These are phyloP conservation scores for Amylostereum chailletii DNA, from an alignment of 1,284 basidiomycete genomes.

Conservation along the genomic window DNA sequence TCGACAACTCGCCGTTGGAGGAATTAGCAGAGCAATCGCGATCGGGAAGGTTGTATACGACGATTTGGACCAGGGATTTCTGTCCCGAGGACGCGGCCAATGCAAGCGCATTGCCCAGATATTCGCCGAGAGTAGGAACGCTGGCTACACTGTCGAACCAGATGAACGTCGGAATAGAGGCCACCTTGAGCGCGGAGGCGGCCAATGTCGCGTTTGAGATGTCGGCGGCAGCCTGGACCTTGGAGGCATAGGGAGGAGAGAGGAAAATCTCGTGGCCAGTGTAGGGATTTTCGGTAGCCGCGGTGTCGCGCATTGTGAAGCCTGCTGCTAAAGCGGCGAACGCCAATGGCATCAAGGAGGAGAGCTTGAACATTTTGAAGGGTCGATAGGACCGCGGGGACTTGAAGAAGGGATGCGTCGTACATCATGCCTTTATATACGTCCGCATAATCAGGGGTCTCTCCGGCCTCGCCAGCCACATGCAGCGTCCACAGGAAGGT, in stretches of 20 bases:
- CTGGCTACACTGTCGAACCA: conserved; percentile 53
- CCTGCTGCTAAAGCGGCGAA: too few species aligned
- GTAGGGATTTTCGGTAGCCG: conserved; percentile 45
- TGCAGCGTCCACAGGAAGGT: too few species aligned
- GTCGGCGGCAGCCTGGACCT: conserved; percentile 38
- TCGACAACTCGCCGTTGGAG: conserved; percentile 57
- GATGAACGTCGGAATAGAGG: conserved; percentile 51
- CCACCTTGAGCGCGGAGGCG: conserved; percentile 41
- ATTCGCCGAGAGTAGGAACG: conserved; percentile 39
- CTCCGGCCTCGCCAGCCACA: too few species aligned
- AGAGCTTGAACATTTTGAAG: too few species aligned
- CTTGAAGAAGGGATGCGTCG: too few species aligned
- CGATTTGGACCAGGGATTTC: conserved; percentile 50
- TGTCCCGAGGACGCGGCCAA: conserved; percentile 33
- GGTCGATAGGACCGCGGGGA: too few species aligned
- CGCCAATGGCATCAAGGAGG: too few species aligned
- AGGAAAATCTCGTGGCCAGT: conserved; percentile 39
- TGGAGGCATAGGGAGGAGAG: conserved; percentile 43
- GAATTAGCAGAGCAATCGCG: conserved; percentile 58
- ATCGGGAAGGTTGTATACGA: conserved; percentile 53
- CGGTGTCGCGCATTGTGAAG: too few species aligned
- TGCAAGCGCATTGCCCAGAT: conserved; percentile 48
- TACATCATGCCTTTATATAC: too few species aligned
- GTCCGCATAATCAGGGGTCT: too few species aligned
- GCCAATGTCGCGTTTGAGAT: conserved; percentile 40